These are phyloP conservation scores for Macrophomina pseudophaseolina DNA, from an alignment of 2,329 filamentous ascomycete species.

Conservation along the genomic window DNA sequence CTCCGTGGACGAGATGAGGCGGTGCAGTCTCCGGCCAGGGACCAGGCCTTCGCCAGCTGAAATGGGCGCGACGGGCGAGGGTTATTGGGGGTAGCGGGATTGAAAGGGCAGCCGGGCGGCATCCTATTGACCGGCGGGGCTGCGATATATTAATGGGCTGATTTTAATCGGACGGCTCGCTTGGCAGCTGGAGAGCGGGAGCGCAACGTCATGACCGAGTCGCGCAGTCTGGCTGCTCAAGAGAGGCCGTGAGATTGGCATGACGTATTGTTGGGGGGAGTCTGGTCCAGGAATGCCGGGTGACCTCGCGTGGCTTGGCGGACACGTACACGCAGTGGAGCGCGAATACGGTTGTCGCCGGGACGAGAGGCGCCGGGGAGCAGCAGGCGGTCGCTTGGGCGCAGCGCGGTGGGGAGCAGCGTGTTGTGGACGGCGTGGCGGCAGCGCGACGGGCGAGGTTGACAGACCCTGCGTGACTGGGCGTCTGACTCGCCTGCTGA, in stretches of 20 bases:
- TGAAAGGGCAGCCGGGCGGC: background rate
- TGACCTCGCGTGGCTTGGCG: background rate
- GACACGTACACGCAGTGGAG: background rate
- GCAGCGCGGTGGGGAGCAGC: background rate
- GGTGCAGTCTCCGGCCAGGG: background rate
- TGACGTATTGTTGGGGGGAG: background rate
- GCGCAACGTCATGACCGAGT: background rate
- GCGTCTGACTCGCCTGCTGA: constrained; percentile 9
- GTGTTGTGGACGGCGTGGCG: too few species aligned
- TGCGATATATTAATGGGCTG: background rate
- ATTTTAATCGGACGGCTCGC: background rate
- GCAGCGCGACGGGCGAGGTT: background rate
- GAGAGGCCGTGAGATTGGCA: background rate
- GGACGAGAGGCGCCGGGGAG: too few species aligned
- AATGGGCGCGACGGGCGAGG: background rate
- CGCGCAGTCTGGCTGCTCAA: background rate
- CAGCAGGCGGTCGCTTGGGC: background rate
- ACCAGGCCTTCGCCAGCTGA: background rate
- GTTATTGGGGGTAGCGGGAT: background rate
- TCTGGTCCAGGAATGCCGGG: constrained; percentile 1
- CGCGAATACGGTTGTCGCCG: background rate
- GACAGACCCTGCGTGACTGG: background rate
- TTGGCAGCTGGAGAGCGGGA: background rate
- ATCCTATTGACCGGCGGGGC: background rate
- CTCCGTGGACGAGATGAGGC: background rate